A percentile compares a stretch with the other conserved stretches of the same genome.
Evolutionary conservation across 805 yeast species (phyloP).

Genomic region (Jamesozyma lodderae): DNA sequence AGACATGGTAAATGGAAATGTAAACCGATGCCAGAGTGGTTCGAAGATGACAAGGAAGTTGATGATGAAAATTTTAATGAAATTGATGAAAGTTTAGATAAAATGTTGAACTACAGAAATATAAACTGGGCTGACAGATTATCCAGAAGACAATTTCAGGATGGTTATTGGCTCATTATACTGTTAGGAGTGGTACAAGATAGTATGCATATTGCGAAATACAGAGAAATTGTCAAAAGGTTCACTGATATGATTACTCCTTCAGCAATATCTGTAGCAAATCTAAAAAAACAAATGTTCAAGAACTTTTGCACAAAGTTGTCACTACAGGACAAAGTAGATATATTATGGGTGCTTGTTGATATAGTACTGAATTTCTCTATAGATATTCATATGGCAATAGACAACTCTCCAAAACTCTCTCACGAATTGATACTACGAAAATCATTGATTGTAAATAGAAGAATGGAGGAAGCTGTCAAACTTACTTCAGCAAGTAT

Average conservation of each 20-base stretch:
- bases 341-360: conserved; percentile 50
- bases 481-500: background rate
- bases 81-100: conserved; percentile 22
- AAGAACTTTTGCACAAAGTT: conserved; percentile 47
- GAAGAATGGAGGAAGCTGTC: background rate
- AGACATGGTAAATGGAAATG: conserved; percentile 24
- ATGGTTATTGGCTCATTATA: conserved; percentile 79
- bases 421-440: background rate
- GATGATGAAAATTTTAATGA: conserved; percentile 5
- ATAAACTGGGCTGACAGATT: conserved; percentile 70
- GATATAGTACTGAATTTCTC: conserved; percentile 38
- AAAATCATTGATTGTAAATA: background rate
- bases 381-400: conserved; percentile 15
- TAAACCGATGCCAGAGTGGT: conserved; percentile 21
- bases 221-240: conserved; percentile 34
- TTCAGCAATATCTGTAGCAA: conserved; percentile 10
- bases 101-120: conserved; percentile 43
- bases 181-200: conserved; percentile 55
- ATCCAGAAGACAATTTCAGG: conserved; percentile 59
- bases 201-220: conserved; percentile 20
- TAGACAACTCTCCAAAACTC: conserved; percentile 12
- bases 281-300: conserved; percentile 2
- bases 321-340: conserved; percentile 43
- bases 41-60: conserved; percentile 10
- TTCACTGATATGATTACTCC: conserved; percentile 47